phyloP scores from a whole-genome alignment of 1,284 basidiomycete species.

The Fomitopsis pinicola region DNA sequence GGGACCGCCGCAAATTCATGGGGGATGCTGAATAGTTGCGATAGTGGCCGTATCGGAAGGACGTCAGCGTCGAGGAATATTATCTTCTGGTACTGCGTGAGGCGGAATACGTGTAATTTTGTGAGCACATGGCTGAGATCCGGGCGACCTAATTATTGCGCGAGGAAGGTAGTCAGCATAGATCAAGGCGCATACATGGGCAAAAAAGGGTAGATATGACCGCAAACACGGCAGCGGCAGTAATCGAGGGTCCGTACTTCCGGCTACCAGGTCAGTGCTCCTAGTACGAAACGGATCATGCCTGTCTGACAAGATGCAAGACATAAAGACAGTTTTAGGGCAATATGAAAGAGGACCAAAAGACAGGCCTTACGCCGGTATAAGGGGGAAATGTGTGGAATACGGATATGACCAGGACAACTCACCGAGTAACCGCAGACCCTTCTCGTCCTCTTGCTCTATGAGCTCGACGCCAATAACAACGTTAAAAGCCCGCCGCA shows the following conservation, averaged over 20 bases:
- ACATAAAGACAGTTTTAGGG: background rate
- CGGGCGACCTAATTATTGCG: constrained; percentile 67
- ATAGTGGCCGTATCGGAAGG: constrained; percentile 82
- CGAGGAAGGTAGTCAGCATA: background rate
- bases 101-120: constrained; percentile 92
- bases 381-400: background rate
- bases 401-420: background rate
- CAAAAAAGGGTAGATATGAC: background rate
- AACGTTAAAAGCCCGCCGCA: constrained; percentile 78
- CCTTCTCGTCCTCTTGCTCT: constrained; percentile 56
- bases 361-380: background rate
- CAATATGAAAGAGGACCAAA: no score
- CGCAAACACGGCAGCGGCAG: background rate
- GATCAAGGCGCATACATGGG: background rate
- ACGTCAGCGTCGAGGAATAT: constrained; percentile 97
- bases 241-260: background rate
- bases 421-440: constrained; percentile 82
- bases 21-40: constrained; percentile 80
- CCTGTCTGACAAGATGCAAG: background rate
- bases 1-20: constrained; percentile 86
- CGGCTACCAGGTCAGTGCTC: background rate
- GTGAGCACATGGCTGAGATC: constrained; percentile 92
- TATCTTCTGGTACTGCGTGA: constrained; percentile 83
- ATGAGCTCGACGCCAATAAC: constrained; percentile 93
- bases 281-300: background rate